Evolutionary conservation across 2,329 filamentous ascomycete species (phyloP).

Genomic region (Penicillium corylophilum): DNA sequence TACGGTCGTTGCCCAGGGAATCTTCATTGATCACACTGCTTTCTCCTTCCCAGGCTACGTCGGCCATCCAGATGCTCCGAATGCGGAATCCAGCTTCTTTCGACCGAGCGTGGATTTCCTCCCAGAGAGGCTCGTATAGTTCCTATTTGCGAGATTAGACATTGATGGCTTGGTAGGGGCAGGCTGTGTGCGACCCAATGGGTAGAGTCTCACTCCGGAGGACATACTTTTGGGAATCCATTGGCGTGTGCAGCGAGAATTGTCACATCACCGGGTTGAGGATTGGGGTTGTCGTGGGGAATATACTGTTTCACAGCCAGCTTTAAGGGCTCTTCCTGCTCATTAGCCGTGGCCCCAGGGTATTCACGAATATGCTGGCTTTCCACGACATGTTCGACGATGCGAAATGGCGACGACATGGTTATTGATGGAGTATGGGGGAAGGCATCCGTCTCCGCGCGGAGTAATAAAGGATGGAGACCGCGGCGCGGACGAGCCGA

Average conservation of each 20-base stretch:
- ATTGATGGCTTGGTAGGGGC: not conserved
- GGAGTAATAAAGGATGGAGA: conserved; percentile 8
- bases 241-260: conserved; percentile 88
- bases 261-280: conserved; percentile 74
- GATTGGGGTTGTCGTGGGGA: conserved; percentile 66
- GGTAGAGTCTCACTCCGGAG: not conserved
- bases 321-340: conserved; percentile 71
- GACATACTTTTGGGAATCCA: conserved; percentile 77
- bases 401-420: conserved; percentile 51
- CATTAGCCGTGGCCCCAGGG: conserved; percentile 66
- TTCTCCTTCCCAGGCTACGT: conserved; percentile 80
- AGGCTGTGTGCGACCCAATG: not conserved
- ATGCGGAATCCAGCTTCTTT: conserved; percentile 65
- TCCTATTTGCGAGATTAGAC: conserved; percentile 55
- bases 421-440: not conserved
- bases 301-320: conserved; percentile 86
- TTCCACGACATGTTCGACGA: conserved; percentile 72
- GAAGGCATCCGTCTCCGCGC: conserved; percentile 2
- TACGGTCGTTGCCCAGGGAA: conserved; percentile 79
- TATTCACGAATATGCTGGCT: conserved; percentile 82
- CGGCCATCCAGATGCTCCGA: conserved; percentile 83
- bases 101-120: conserved; percentile 66
- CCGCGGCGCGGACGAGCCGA: conserved; percentile 5
- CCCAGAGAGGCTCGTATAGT: conserved; percentile 89
- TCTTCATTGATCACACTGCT: conserved; percentile 76